Conservation (phyloP, 495 filamentous ascomycete genomes). For the Penicillium robsamsonii region DNA sequence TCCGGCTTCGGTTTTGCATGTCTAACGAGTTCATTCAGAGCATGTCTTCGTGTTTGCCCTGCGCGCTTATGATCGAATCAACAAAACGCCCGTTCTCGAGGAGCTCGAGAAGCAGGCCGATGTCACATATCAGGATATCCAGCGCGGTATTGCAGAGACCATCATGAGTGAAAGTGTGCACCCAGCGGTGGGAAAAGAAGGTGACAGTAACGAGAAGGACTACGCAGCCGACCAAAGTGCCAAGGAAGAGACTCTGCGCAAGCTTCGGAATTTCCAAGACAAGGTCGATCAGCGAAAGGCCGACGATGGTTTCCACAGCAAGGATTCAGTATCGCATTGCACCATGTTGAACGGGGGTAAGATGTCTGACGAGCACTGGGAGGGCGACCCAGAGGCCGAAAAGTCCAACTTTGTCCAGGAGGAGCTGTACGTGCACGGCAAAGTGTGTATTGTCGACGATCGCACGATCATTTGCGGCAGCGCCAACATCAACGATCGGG, state of each 20-base stretch:
- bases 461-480: conserved; percentile 78
- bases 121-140: conserved; percentile 78
- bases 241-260: conserved; percentile 47
- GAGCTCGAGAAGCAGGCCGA: conserved; percentile 74
- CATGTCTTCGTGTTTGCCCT: conserved; percentile 92
- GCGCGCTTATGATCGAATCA: conserved; percentile 84
- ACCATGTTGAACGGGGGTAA: conserved; percentile 72
- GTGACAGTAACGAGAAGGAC: conserved; percentile 41
- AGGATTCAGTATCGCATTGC: conserved; percentile 72
- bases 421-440: conserved; percentile 90
- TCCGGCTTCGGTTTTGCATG: background rate
- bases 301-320: conserved; percentile 41
- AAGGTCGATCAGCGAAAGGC: conserved; percentile 42
- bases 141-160: conserved; percentile 80
- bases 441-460: conserved; percentile 85
- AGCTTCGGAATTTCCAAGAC: conserved; percentile 64
- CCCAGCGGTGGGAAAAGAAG: conserved; percentile 52
- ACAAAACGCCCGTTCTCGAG: conserved; percentile 67
- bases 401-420: conserved; percentile 88
- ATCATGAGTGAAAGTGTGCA: conserved; percentile 77
- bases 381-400: conserved; percentile 68
- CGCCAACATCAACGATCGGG: conserved; percentile 89
- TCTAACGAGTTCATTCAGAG: conserved; percentile 34
- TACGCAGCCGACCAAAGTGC: conserved; percentile 36
- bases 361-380: conserved; percentile 68